A percentile compares a stretch with the other conserved stretches of the same genome.
Evolutionary conservation across 805 yeast species (phyloP).

Genomic region (Wickerhamiella australiensis): DNA sequence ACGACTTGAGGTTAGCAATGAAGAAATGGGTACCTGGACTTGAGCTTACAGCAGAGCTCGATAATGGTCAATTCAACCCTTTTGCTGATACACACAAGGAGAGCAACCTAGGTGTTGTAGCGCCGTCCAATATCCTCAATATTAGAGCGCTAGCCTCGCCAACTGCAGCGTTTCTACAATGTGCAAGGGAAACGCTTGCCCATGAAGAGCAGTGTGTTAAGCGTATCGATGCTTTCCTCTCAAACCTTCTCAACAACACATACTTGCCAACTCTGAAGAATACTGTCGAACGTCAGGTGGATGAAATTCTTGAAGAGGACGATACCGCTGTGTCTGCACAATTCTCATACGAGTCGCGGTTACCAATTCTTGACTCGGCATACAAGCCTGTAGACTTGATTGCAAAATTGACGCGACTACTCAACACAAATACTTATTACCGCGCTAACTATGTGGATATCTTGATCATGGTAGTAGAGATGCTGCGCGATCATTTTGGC

Average conservation of each 20-base stretch:
- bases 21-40: conserved; percentile 66
- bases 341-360: conserved; percentile 24
- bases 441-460: conserved; percentile 41
- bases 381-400: conserved; percentile 38
- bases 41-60: conserved; percentile 26
- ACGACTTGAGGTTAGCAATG: conserved; percentile 36
- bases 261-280: conserved; percentile 55
- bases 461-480: conserved; percentile 23
- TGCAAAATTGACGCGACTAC: conserved; percentile 36
- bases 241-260: conserved; percentile 48
- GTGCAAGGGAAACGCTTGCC: conserved; percentile 11
- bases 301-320: conserved; percentile 33
- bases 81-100: conserved; percentile 19
- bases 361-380: conserved; percentile 33
- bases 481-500: conserved; percentile 14
- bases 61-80: conserved; percentile 22
- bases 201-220: conserved; percentile 20
- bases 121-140: conserved; percentile 53
- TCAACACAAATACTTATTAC: conserved; percentile 50
- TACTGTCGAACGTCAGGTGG: conserved; percentile 43
- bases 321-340: conserved; percentile 30
- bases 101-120: conserved; percentile 19
- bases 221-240: conserved; percentile 40
- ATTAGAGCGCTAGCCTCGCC: conserved; percentile 70
- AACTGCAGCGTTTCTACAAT: conserved; percentile 59